Evolutionary conservation across 352 stramenopile species (phyloP), one percentile per base, ranked within the genome.

Genomic region (Peronospora destructor): DNA sequence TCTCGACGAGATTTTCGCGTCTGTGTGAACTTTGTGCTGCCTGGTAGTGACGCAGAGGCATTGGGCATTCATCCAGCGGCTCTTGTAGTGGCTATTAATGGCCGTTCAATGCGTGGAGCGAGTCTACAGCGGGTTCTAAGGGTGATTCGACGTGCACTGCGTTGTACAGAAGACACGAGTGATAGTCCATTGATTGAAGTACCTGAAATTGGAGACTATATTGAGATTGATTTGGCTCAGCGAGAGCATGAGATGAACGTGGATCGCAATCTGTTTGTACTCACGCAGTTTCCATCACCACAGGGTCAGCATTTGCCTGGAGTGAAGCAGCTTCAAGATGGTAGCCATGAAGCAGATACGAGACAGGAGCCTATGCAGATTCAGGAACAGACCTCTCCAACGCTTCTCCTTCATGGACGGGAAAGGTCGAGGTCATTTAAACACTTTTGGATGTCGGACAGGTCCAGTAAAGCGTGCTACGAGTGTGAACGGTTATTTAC

Each of bases 361-460:
- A 43, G 17, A 5, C 43, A 66, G 33, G 51, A 65, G 8, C 41
- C 59, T 2, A 38, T 69, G 32, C 53, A 63, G n/a, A 62, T 37
- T 32, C 45, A 62, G 40, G 50, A 64, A 19, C 45, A 54, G 44
- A 48, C 19, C n/a, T 49, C 56, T 0, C 59, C 64, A 1, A 53
- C 65, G 13, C 61, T 71, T 10, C 26, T 47, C 8, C 23, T 47
- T 10, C 41, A 36, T 25, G 64, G 60, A 11, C 61, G 75, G 9
- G 62, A 80, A 21, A 64, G 80, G 23, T 72, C 74, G 23, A 77
- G 78, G 36, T 87, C 76, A 14, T 72, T 91, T 54, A 91, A 89
- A 46, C 80, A 90, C 56, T 94, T 94, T 51, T 94, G 83, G 83
- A 94, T 94, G 83, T 94, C 83, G 41, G 83, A 94, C 52, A 76